These are phyloP conservation scores for Aspergillus bertholletiae DNA, from an alignment of 495 filamentous ascomycete species.

Conservation along the genomic window DNA sequence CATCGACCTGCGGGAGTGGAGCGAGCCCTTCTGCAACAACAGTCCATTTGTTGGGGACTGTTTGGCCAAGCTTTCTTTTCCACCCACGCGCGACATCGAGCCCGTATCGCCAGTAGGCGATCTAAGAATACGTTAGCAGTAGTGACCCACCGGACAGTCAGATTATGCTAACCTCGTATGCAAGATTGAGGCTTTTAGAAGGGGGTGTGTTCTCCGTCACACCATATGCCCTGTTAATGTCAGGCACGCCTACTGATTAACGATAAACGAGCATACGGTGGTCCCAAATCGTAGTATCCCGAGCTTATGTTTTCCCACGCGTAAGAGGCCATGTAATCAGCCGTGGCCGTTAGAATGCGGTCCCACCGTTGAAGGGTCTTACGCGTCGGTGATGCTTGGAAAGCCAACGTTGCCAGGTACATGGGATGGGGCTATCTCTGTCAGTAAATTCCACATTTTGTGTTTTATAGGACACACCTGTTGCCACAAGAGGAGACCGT, in stretches of 20 bases:
- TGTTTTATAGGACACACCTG: conserved; percentile 3
- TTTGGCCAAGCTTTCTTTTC: conserved; percentile 5
- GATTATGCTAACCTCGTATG: conserved; percentile 15
- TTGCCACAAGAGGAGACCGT: conserved; percentile 15
- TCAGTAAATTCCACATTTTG: not conserved
- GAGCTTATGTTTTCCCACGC: conserved; percentile 12
- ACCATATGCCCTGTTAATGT: conserved; percentile 8
- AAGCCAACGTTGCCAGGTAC: conserved; percentile 14
- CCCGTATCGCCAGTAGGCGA: conserved; percentile 17
- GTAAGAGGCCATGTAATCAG: conserved; percentile 16
- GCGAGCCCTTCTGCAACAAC: conserved; percentile 7
- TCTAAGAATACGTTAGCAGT: not conserved
- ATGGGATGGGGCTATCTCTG: conserved; percentile 10
- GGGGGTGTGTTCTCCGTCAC: conserved; percentile 18
- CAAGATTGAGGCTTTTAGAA: conserved; percentile 4
- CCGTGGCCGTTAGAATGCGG: conserved; percentile 6
- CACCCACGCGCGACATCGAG: conserved; percentile 7
- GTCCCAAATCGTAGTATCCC: conserved; percentile 16
- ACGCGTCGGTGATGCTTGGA: conserved; percentile 10
- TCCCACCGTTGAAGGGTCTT: conserved; percentile 12
- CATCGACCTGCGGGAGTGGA: conserved; percentile 6
- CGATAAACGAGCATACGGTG: conserved; percentile 7
- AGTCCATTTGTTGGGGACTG: conserved; percentile 5
- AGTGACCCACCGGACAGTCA: too few relatives aligned
- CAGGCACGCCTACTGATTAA: not conserved